Conservation (phyloP, 2,329 filamentous ascomycete species). For the Neophaeococcomyces aloes region DNA sequence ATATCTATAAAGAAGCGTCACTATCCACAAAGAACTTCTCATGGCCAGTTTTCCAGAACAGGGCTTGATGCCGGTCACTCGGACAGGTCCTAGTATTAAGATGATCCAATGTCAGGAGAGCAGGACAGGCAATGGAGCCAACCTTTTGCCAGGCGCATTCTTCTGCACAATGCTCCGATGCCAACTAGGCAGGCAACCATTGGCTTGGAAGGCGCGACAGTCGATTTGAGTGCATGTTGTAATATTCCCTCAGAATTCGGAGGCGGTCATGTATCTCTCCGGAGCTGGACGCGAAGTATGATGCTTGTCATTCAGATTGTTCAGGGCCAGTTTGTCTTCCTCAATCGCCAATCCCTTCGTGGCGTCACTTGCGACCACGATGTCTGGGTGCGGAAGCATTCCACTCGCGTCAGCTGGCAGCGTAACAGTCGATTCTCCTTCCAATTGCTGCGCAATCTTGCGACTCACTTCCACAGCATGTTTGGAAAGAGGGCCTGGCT, state of each 20-base stretch:
- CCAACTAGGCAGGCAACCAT: background rate
- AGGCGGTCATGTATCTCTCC: constrained; percentile 20
- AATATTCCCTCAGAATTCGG: constrained; percentile 10
- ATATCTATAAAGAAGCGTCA: too few species aligned
- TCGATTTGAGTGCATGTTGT: background rate
- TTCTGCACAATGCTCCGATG: too few species aligned
- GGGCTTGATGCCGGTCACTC: too few species aligned
- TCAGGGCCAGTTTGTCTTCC: constrained; percentile 14
- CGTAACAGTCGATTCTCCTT: constrained; percentile 13
- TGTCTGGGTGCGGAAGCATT: constrained; percentile 13
- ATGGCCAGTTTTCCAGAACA: too few species aligned
- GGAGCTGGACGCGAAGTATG: constrained; percentile 11
- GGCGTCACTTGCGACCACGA: constrained; percentile 14
- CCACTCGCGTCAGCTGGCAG: constrained; percentile 16
- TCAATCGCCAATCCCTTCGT: constrained; percentile 19
- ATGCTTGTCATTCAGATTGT: background rate
- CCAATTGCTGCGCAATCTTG: constrained; percentile 11
- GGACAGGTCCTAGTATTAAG: too few species aligned
- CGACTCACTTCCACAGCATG: constrained; percentile 13
- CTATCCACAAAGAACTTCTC: too few species aligned
- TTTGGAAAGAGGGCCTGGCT: constrained; percentile 14
- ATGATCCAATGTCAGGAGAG: too few species aligned
- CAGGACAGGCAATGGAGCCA: too few species aligned
- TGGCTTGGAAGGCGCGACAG: background rate
- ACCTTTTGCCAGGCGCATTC: too few species aligned